Evolutionary conservation across 345 rosid species (phyloP), one percentile per base, ranked within the genome.

Genomic region (Eutrema japonicum): DNA sequence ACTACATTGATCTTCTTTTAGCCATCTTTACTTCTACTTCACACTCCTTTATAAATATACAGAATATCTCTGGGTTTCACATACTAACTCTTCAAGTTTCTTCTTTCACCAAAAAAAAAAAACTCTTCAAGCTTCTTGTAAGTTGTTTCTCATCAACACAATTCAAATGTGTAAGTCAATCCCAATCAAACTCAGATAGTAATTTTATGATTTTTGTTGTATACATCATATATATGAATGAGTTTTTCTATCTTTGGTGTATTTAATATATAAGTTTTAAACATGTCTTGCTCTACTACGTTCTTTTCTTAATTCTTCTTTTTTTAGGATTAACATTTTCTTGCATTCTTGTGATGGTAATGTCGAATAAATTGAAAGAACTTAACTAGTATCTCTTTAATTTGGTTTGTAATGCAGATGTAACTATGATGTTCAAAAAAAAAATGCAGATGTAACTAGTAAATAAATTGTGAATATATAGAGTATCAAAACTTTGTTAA

Each of bases 101-200:
- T 29, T 65, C 26, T 22, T 22, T 22, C 26, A 22, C 26, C 1
- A 22, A 22, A 22, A 22, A 1, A 22, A 22, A 22, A 22, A 22
- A 1, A 22, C 2, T 22, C 2, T 64, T 55, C 64, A 45, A 64
- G 64, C 33, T 73, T 16, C 43, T 37, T 65, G 58, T 41, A 65
- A 46, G 42, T 37, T 48, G 16, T 32, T 27, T 47, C 36, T 56
- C 66, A 55, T 46, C 51, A 37, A 55, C 51, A 27, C n/a, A 64
- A 36, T n/a, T 73, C n/a, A 55, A 63, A 35, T 56, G 56, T 64
- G 70, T 64, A 73, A 73, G 71, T 64, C 50, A 27, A 22, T 27
- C 26, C 55, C 43, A 63, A 42, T 33, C 13, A 63, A 8, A 54
- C 33, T 61, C 52, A 29, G 8, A 33, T 11, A 32, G 42, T 70